Percentiles rank a stretch among this genome's conserved stretches.
phyloP scores from a whole-genome alignment of 2,329 filamentous ascomycete genomes.

The Xylariaceae sp. region DNA sequence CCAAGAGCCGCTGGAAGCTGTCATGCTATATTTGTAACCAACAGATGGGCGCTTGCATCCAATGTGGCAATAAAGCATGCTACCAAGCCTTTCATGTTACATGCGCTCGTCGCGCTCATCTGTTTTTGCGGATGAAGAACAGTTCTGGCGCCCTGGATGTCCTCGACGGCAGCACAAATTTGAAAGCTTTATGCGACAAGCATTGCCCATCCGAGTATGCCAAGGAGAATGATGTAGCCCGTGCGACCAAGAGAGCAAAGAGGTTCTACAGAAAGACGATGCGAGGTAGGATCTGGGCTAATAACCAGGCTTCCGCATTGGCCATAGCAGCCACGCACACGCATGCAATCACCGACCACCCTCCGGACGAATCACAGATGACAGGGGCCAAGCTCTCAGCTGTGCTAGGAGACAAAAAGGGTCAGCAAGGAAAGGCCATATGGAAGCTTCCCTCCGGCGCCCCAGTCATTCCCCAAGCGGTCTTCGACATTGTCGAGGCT shows the following conservation, averaged over 20 bases:
- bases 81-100: constrained; percentile 97
- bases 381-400: constrained; percentile 78
- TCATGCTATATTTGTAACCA: constrained; percentile 96
- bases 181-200: constrained; percentile 95
- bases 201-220: constrained; percentile 89
- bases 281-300: constrained; percentile 86
- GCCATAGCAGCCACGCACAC: constrained; percentile 71
- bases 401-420: constrained; percentile 70
- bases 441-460: constrained; percentile 96
- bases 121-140: constrained; percentile 97
- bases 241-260: constrained; percentile 76
- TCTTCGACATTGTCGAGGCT: constrained; percentile 80
- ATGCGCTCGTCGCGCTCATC: constrained; percentile 78
- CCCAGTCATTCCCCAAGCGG: constrained; percentile 84
- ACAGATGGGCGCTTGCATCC: constrained; percentile 96
- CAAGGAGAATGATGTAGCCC: constrained; percentile 76
- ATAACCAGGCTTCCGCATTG: constrained; percentile 78
- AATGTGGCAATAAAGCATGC: constrained; percentile 96
- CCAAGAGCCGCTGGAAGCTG: constrained; percentile 88
- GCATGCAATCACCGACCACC: constrained; percentile 61
- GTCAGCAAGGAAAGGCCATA: constrained; percentile 61
- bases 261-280: constrained; percentile 87
- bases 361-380: constrained; percentile 75
- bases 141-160: constrained; percentile 73
- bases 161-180: constrained; percentile 71